Conservation (phyloP, 257 asterid genomes). For the Leonotis leonurus region DNA sequence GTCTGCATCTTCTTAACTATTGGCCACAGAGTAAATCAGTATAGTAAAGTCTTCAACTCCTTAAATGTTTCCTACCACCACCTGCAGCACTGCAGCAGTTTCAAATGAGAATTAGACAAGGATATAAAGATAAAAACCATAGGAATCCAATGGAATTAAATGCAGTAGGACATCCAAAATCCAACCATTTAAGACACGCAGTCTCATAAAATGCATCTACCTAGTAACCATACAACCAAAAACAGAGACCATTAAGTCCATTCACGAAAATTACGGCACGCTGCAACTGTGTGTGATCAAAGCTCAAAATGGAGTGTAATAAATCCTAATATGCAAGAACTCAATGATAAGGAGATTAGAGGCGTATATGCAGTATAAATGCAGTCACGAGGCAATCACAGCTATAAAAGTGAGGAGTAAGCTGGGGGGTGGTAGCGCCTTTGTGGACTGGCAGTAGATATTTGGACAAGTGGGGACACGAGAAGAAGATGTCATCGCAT, state of each 20-base stretch:
- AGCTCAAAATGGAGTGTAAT: background rate
- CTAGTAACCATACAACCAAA: slow-evolving; percentile 9
- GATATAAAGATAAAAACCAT: slow-evolving; percentile 3
- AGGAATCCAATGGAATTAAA: slow-evolving; percentile 54
- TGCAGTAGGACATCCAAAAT: slow-evolving; percentile 28
- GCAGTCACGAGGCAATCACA: too few relatives aligned
- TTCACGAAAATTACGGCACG: slow-evolving; percentile 17
- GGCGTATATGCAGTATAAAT: slow-evolving; percentile 23
- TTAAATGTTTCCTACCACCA: slow-evolving; percentile 45
- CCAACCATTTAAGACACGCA: slow-evolving; percentile 6
- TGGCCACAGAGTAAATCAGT: slow-evolving; percentile 25
- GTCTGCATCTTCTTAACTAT: slow-evolving; percentile 72
- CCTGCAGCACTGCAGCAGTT: slow-evolving; percentile 44
- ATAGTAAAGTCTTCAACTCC: slow-evolving; percentile 8
- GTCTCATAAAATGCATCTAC: slow-evolving; percentile 19
- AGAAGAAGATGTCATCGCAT: slow-evolving; percentile 11
- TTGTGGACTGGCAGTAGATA: slow-evolving; percentile 5
- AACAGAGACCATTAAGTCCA: slow-evolving; percentile 15
- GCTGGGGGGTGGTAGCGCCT: slow-evolving; percentile 9
- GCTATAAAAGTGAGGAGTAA: slow-evolving; percentile 8
- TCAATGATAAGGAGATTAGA: slow-evolving; percentile 11
- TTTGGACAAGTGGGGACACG: slow-evolving; percentile 34
- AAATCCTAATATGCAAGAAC: slow-evolving; percentile 6
- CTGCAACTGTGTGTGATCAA: background rate
- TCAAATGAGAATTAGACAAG: slow-evolving; percentile 22